Conservation (phyloP, 176 grass and related monocot species). For the Stipa capillata region DNA sequence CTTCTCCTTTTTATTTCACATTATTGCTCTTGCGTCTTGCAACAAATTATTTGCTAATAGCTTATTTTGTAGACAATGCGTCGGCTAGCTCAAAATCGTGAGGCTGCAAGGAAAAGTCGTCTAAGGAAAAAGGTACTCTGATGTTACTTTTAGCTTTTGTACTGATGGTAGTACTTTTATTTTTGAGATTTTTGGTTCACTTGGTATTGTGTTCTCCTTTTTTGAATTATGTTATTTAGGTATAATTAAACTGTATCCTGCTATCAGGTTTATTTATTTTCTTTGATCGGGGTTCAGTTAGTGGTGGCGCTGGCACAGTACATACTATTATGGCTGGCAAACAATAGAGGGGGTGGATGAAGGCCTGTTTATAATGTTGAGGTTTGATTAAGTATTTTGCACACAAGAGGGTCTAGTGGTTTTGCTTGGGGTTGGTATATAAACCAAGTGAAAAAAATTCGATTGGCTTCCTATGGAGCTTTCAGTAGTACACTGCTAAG, state of each 20-base stretch:
- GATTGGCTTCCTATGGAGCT: constrained; percentile 17
- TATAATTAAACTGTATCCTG: constrained; percentile 3
- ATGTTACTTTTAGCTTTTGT: constrained; percentile 18
- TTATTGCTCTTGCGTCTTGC: neutral
- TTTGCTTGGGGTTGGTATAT: neutral
- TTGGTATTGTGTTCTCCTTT: neutral
- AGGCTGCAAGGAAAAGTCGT: constrained; percentile 96
- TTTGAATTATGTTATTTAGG: neutral
- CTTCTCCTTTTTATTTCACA: neutral
- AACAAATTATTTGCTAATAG: constrained; percentile 23
- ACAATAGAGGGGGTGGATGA: neutral
- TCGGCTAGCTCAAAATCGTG: constrained; percentile 95
- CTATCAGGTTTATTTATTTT: neutral
- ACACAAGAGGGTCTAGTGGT: neutral
- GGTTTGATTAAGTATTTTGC: neutral
- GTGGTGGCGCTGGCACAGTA: neutral
- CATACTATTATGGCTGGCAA: neutral
- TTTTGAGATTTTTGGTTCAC: neutral
- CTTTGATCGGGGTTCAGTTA: neutral
- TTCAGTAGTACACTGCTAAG: neutral
- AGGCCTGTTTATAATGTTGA: too few species aligned
- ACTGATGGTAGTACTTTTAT: neutral
- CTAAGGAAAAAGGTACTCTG: constrained; percentile 87
- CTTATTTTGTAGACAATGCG: constrained; percentile 52
- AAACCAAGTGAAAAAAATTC: neutral